Base-by-base conservation (phyloP, 2,329 filamentous ascomycete genomes). In the Fusarium nurragi region DNA sequence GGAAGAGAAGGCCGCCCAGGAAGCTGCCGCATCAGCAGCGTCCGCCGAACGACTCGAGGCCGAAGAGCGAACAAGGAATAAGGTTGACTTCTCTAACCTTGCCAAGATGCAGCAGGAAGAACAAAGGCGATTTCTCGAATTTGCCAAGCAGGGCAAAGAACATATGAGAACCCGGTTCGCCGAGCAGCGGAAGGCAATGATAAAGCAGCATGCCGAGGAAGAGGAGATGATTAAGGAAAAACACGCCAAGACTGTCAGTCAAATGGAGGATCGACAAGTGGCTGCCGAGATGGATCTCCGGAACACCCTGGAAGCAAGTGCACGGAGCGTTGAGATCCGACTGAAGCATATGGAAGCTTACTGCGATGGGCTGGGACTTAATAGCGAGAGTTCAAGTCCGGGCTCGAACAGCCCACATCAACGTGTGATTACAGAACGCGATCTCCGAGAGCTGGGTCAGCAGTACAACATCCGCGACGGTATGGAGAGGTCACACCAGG, bases 301-400 rank as follows among this genome's bases (percentile, higher is more conserved):
- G 12, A 73, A 77, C 6, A 80, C 79, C 0, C 74, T 88, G 16
- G 83, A 88, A 49, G 84, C 86, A 65, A 83, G 83, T 51, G 86
- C 87, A 70, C 79, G 80, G 56, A 86, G 83, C 64, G 80, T 88
- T 34, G 79, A 78, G 28, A 84, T 87, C 34, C 81, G 86, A 14
- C 77, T 89, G n/a, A 84, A 83, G 70, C 84, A 89, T 65, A 89
- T 89, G 87, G 86, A 89, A 67, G 86, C 86, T 7, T 89, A 89
- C 72, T 89, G 86, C 68, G 81, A 86, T 58, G 81, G 82, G 5
- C 74, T 85, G 2, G 84, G 83, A 5, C 78, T 49, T n/a, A 49
- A 36, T 12, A 45, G 78, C 28, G 78, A 73, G 3, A 75, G 69
- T 30, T 67, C 73, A 2, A 66, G 73, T 26, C 65, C 72, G 0